Base-by-base conservation (phyloP, 139 green algal genomes). In the Desmodesmus armatus region DNA sequence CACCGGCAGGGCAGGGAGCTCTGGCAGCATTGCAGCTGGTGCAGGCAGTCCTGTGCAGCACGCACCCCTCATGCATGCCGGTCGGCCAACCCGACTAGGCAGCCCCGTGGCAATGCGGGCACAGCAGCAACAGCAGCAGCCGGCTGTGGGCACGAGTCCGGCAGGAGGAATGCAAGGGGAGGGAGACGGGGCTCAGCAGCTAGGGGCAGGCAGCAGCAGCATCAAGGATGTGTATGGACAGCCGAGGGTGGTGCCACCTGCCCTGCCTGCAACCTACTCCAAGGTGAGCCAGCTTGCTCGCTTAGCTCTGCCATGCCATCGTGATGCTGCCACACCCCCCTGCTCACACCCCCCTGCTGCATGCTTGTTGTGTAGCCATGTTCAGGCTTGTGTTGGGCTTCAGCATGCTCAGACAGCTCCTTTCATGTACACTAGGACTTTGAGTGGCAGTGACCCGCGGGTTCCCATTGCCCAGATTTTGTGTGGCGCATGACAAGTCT, bases 181-280 rank as follows among this genome's bases (percentile, higher is more conserved):
- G 67, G n/a, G n/a, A n/a, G n/a, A n/a, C 41, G 33, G 37, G 35
- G 19, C 13, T 41, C 9, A 17, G 3, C 3, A 37, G 39, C 40
- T 83, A 29, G 39, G 78, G 13, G 70, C 23, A 49, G 76, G 78
- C 62, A 90, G 87, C 58, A 75, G 74, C 41, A 66, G 78, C 37
- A 60, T 37, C 33, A 85, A 83, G 37, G 91, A 94, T 77, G 88
- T 94, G 71, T 93, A 93, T 55, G 91, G 91, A 1, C 85, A 90
- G 76, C 88, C 88, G 0, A 83, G 91, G 21, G 44, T 47, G 31
- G 40, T 71, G 25, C 83, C 83, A 23, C 80, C 85, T 9, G 35
- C 66, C 21, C 71, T 93, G 78, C 91, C 91, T 7, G 37, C 44
- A 0, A 43, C 72, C 39, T 82, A 92, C 87, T 77, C 63, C 0